Conservation (phyloP, 2,329 filamentous ascomycete species). For the Emydomyces testavorans region DNA sequence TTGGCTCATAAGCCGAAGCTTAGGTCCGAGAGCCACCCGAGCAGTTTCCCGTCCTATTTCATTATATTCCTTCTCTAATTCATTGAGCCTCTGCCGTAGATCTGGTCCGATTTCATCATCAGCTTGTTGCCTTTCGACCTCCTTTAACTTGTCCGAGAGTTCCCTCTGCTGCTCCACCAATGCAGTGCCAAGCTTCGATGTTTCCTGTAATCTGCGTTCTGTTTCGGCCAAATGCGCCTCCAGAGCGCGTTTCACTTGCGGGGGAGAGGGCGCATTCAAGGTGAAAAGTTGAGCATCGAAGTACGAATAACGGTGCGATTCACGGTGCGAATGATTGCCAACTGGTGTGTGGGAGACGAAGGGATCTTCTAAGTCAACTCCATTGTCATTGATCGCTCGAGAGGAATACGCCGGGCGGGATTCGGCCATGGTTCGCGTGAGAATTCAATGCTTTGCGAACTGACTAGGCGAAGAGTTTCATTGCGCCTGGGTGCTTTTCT, state of each 20-base stretch:
- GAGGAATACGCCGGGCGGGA: neutral
- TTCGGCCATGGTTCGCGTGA: slow-evolving; percentile 9
- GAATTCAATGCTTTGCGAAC: slow-evolving; percentile 1
- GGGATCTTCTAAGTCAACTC: slow-evolving; percentile 41
- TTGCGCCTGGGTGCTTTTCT: neutral
- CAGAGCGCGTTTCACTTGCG: slow-evolving; percentile 75
- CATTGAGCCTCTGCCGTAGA: slow-evolving; percentile 66
- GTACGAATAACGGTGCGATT: slow-evolving; percentile 60
- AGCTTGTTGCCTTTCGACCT: slow-evolving; percentile 66
- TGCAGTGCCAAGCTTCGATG: slow-evolving; percentile 75
- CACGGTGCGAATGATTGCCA: slow-evolving; percentile 31
- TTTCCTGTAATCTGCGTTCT: slow-evolving; percentile 79
- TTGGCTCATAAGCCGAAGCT: slow-evolving; percentile 60
- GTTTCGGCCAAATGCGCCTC: slow-evolving; percentile 89
- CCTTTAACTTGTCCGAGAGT: slow-evolving; percentile 66
- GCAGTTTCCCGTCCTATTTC: slow-evolving; percentile 85
- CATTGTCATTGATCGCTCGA: slow-evolving; percentile 4
- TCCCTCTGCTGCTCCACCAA: slow-evolving; percentile 79
- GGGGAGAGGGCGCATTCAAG: slow-evolving; percentile 68
- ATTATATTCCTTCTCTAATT: slow-evolving; percentile 90
- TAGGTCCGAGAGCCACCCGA: slow-evolving; percentile 74
- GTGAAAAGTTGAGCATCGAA: slow-evolving; percentile 75
- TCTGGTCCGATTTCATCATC: slow-evolving; percentile 73
- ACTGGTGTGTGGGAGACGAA: slow-evolving; percentile 42
- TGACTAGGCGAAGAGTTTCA: slow-evolving; percentile 2